phyloP scores from a whole-genome alignment of 1,284 basidiomycete genomes.

The Cutaneotrichosporon dermatis region DNA sequence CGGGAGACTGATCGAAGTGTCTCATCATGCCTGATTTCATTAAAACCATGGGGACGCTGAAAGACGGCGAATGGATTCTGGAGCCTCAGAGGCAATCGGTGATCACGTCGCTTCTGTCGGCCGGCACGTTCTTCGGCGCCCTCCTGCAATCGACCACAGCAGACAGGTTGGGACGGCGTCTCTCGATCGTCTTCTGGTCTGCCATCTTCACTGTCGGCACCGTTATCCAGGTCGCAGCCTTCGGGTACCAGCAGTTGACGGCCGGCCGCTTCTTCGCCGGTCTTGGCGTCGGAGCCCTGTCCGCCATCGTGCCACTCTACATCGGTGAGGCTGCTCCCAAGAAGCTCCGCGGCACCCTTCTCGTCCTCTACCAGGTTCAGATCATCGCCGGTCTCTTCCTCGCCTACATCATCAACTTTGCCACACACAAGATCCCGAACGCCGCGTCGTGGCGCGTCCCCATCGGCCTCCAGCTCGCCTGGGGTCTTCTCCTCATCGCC shows the following conservation, averaged over 20 bases:
- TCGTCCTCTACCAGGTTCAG: conserved; percentile 71
- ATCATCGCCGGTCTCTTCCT: conserved; percentile 62
- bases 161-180: conserved; percentile 65
- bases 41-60: conserved; percentile 58
- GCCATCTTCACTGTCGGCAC: conserved; percentile 62
- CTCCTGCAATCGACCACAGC: conserved; percentile 59
- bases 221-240: conserved; percentile 65
- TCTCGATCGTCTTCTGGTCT: conserved; percentile 72
- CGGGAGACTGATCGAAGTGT: too few species aligned
- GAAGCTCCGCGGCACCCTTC: conserved; percentile 64
- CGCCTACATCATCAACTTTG: conserved; percentile 67
- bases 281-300: conserved; percentile 67
- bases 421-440: conserved; percentile 58
- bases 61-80: conserved; percentile 56
- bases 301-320: conserved; percentile 73
- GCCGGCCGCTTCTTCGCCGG: conserved; percentile 52
- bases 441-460: conserved; percentile 64
- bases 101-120: conserved; percentile 17
- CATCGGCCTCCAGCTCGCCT: conserved; percentile 40
- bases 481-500: conserved; percentile 43
- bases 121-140: conserved; percentile 19
- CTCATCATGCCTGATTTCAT: conserved; percentile 59
- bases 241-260: conserved; percentile 64
- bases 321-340: conserved; percentile 76
- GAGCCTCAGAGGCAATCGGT: conserved; percentile 57